Evolutionary conservation across 495 filamentous ascomycete species (phyloP).

Genomic region (Friedmanniomyces simplex): DNA sequence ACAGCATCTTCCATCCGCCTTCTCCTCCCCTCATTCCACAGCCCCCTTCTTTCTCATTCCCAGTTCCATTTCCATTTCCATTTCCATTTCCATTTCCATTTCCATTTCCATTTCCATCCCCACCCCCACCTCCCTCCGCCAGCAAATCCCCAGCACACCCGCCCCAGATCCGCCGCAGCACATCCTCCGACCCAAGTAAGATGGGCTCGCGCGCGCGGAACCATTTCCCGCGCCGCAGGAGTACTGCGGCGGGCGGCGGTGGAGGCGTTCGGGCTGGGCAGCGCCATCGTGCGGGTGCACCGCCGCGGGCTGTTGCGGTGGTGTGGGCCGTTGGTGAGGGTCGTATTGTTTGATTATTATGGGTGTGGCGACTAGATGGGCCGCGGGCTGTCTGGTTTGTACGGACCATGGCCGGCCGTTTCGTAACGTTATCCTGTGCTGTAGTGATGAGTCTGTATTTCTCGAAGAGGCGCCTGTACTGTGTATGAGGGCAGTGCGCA

Average conservation of each 20-base stretch:
- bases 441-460: not conserved
- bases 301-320: not conserved
- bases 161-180: not conserved
- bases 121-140: not conserved
- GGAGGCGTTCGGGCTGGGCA: too few species aligned
- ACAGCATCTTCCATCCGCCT: too few species aligned
- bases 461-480: not conserved
- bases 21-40: too few species aligned
- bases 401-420: not conserved
- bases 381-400: not conserved
- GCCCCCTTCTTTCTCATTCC: too few species aligned
- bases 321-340: not conserved
- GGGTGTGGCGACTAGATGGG: not conserved
- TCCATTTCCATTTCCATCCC: not conserved
- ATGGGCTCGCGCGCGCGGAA: not conserved
- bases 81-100: too few species aligned
- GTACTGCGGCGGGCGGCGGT: not conserved
- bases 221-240: not conserved
- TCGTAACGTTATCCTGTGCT: too few species aligned
- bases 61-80: too few species aligned
- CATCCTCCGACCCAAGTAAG: not conserved
- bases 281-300: not conserved
- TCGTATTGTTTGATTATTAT: not conserved
- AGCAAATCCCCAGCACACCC: not conserved
- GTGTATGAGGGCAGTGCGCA: too few species aligned